A percentile compares a stretch with the other conserved stretches of the same genome.
Evolutionary conservation across 2,329 filamentous ascomycete species (phyloP).

Genomic region (Aspergillus neotritici): DNA sequence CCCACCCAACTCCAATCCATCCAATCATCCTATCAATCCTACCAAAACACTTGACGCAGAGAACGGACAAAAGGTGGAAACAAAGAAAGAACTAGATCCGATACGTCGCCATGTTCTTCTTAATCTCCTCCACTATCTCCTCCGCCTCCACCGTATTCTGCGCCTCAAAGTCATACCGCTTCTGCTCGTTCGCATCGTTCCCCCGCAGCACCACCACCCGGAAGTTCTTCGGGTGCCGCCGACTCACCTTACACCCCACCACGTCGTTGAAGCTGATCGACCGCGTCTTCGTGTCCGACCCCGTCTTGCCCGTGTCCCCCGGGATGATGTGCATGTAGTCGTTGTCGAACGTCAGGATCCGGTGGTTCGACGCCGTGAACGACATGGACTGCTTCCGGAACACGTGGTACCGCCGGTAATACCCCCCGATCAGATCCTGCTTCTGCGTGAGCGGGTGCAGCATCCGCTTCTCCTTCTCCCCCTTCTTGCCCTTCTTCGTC

Average conservation of each 20-base stretch:
- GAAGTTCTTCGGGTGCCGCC: conserved; percentile 60
- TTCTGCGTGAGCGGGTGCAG: conserved; percentile 46
- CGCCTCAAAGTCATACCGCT: conserved; percentile 63
- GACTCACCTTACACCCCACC: conserved; percentile 60
- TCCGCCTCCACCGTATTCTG: conserved; percentile 52
- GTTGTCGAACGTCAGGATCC: conserved; percentile 58
- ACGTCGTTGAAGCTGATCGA: conserved; percentile 60
- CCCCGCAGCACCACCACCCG: conserved; percentile 56
- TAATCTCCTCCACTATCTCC: conserved; percentile 60
- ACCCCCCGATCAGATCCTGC: conserved; percentile 43
- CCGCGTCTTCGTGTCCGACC: conserved; percentile 51
- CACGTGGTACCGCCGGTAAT: conserved; percentile 59
- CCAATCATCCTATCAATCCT: not conserved
- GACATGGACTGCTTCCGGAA: conserved; percentile 61
- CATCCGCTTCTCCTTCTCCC: conserved; percentile 37
- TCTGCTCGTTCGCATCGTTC: conserved; percentile 58
- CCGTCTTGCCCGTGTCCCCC: conserved; percentile 48
- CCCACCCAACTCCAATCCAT: too few relatives aligned
- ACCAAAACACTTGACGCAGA: not conserved
- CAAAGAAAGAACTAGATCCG: conserved; percentile 25
- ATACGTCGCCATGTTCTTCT: conserved; percentile 50
- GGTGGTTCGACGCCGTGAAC: conserved; percentile 56
- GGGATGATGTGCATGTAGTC: conserved; percentile 64
- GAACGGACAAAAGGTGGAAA: not conserved
- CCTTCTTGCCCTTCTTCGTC: conserved; percentile 36